phyloP scores from a whole-genome alignment of 78 protist genomes.

The Blattamonas nauphoetae region DNA sequence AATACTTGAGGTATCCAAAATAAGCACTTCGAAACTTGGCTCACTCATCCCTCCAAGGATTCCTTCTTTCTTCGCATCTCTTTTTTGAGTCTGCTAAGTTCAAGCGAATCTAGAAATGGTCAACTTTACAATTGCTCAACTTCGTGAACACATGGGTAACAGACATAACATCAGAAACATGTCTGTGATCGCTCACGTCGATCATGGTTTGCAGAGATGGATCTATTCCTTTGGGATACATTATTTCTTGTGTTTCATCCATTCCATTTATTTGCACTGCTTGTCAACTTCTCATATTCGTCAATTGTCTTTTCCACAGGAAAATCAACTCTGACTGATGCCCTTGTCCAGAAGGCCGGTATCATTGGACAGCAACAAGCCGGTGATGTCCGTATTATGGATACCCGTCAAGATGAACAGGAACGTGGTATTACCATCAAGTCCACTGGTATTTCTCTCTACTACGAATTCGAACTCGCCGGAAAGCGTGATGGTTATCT shows the following conservation, averaged over 20 bases:
- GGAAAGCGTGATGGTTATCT: too few species aligned
- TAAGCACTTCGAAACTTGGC: too few species aligned
- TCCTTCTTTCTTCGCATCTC: too few species aligned
- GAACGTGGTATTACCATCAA: too few species aligned
- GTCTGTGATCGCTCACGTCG: slow-evolving; percentile 43
- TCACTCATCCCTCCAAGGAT: too few species aligned
- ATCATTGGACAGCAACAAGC: slow-evolving; percentile 11
- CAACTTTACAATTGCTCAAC: too few species aligned
- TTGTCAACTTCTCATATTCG: too few species aligned
- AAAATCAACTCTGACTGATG: slow-evolving; percentile 47
- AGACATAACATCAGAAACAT: slow-evolving; percentile 37
- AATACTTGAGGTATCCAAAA: too few species aligned
- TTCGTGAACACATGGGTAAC: slow-evolving; percentile 37
- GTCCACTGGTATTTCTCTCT: slow-evolving; percentile 57
- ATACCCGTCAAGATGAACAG: slow-evolving; percentile 57
- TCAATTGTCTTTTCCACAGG: too few species aligned
- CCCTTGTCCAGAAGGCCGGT: too few species aligned
- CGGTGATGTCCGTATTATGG: slow-evolving; percentile 42
- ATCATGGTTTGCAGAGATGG: slow-evolving; percentile 63
- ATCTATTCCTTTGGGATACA: background rate
- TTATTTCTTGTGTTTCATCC: background rate
- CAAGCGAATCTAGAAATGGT: too few species aligned
- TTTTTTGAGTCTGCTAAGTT: too few species aligned
- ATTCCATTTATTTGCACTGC: background rate
- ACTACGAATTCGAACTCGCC: slow-evolving; percentile 42